A percentile compares a stretch with the other conserved stretches of the same genome.
Evolutionary conservation across 2,329 filamentous ascomycete species (phyloP).

Genomic region (Alternaria angustiovoidea): DNA sequence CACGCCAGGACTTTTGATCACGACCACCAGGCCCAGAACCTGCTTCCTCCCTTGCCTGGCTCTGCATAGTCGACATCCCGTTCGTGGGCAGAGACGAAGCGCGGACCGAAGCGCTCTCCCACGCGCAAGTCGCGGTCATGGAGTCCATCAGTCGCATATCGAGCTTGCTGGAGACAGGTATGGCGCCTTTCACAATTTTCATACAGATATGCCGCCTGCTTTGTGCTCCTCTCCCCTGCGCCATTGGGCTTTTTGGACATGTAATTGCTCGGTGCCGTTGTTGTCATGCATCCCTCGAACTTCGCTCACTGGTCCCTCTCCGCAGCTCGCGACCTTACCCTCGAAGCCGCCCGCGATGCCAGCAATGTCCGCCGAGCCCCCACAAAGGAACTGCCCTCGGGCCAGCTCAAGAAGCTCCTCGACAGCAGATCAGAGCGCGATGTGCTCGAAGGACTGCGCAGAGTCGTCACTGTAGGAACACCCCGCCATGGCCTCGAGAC

Average conservation of each 20-base stretch:
- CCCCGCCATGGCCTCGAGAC: slow-evolving; percentile 19
- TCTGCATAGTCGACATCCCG: slow-evolving; percentile 37
- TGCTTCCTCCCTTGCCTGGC: slow-evolving; percentile 25
- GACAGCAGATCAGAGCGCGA: slow-evolving; percentile 94
- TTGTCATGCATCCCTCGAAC: slow-evolving; percentile 47
- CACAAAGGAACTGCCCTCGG: slow-evolving; percentile 73
- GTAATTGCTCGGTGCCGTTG: slow-evolving; percentile 9
- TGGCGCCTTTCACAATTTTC: slow-evolving; percentile 22
- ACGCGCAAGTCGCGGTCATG: slow-evolving; percentile 63
- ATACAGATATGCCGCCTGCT: background rate
- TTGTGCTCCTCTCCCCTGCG: slow-evolving; percentile 9
- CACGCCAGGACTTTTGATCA: slow-evolving; percentile 34
- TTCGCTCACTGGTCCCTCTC: slow-evolving; percentile 52
- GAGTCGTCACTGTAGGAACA: slow-evolving; percentile 78
- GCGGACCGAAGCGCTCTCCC: slow-evolving; percentile 22
- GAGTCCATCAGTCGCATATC: slow-evolving; percentile 96
- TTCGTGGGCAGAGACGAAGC: slow-evolving; percentile 21
- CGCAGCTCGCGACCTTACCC: slow-evolving; percentile 91
- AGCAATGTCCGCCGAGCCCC: slow-evolving; percentile 65
- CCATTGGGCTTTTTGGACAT: slow-evolving; percentile 10
- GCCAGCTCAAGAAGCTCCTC: slow-evolving; percentile 91
- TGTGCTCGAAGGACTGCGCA: slow-evolving; percentile 87
- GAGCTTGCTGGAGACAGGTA: slow-evolving; percentile 92
- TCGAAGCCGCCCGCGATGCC: slow-evolving; percentile 94
- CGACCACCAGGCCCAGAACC: slow-evolving; percentile 29